Conservation (phyloP, 306 rosid genomes). For the Quercus parvula region DNA sequence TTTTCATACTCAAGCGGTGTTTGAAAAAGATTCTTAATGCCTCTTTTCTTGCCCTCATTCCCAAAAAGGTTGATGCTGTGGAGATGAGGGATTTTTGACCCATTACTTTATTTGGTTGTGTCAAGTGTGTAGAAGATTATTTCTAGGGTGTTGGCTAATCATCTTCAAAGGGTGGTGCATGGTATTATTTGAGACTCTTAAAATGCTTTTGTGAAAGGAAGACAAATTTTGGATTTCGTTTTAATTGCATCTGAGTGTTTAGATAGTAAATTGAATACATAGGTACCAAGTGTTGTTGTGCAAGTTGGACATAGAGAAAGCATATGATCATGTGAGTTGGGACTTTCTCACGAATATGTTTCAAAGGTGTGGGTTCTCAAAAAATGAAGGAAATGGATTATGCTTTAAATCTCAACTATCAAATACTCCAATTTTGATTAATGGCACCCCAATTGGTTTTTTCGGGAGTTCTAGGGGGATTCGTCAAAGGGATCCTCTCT, state of each 20-base stretch:
- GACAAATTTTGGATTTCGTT: neutral
- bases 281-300: neutral
- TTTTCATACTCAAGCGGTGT: neutral
- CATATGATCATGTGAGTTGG: neutral
- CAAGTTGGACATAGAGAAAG: neutral
- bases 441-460: neutral
- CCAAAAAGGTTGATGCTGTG: neutral
- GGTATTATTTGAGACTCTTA: neutral
- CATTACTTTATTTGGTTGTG: neutral
- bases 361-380: no score
- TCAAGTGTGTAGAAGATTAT: neutral
- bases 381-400: no score
- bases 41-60: neutral
- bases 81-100: neutral
- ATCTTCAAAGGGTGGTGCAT: neutral
- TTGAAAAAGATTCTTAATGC: neutral
- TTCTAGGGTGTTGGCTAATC: neutral
- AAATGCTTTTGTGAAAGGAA: neutral
- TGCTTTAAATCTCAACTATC: neutral
- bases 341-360: neutral
- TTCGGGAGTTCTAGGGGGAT: neutral
- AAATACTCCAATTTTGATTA: neutral
- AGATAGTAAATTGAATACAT: neutral
- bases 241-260: neutral
- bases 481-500: neutral